These are phyloP conservation scores for Lindgomyces ingoldianus DNA, from an alignment of 495 filamentous ascomycete species.

Conservation along the genomic window DNA sequence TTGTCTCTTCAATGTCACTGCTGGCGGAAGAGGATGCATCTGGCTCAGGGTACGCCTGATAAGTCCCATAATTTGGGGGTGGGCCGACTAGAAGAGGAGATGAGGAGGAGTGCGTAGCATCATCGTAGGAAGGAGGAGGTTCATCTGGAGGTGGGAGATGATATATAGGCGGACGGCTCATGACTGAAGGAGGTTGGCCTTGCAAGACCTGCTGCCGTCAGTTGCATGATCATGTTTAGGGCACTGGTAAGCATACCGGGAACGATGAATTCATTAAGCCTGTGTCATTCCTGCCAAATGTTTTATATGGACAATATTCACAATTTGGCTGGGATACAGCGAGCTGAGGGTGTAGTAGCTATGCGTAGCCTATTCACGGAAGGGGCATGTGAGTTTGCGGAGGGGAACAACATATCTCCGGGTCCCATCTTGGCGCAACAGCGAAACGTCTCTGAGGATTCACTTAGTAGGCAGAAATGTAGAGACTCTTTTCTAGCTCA, in stretches of 20 bases:
- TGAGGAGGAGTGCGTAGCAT: slow-evolving; percentile 23
- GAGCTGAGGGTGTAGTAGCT: neutral
- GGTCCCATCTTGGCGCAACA: neutral
- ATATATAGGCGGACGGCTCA: slow-evolving; percentile 3
- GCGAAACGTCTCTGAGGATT: slow-evolving; percentile 15
- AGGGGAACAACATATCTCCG: neutral
- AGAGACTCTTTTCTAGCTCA: neutral
- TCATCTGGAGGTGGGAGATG: slow-evolving; percentile 24
- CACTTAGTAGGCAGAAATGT: slow-evolving; percentile 1
- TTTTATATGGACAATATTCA: neutral
- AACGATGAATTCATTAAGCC: slow-evolving; percentile 8
- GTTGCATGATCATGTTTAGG: neutral
- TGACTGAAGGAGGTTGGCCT: slow-evolving; percentile 7
- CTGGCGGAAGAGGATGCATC: slow-evolving; percentile 18
- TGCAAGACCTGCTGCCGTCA: slow-evolving; percentile 12
- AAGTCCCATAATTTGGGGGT: slow-evolving; percentile 30
- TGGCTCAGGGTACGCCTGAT: slow-evolving; percentile 20
- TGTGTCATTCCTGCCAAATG: neutral
- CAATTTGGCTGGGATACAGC: neutral
- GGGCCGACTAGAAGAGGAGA: slow-evolving; percentile 34
- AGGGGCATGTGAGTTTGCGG: neutral
- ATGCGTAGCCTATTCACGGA: neutral
- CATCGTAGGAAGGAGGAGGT: slow-evolving; percentile 32
- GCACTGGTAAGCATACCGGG: slow-evolving; percentile 18
- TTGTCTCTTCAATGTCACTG: slow-evolving; percentile 19